Conservation (phyloP, 2,329 filamentous ascomycete species). For the Calonectria hongkongensis region DNA sequence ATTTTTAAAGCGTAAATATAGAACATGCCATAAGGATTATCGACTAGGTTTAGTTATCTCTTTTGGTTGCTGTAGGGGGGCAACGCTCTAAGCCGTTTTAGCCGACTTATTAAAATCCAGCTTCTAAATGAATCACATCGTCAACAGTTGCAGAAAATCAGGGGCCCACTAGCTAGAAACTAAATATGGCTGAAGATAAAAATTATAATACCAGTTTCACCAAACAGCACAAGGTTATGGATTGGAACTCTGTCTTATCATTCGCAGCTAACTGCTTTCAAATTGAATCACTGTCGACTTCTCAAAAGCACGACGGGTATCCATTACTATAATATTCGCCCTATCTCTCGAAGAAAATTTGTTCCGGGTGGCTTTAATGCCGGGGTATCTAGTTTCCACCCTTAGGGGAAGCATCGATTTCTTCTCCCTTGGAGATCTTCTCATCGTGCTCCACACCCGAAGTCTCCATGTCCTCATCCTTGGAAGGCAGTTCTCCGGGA, state of each 20-base stretch:
- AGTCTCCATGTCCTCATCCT: conserved; percentile 45
- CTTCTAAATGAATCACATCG: no score
- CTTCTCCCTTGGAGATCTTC: conserved; percentile 35
- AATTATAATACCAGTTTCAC: no score
- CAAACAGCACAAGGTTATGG: no score
- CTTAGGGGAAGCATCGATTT: not conserved
- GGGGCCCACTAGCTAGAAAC: no score
- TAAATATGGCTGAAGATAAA: no score
- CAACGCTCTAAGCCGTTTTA: no score
- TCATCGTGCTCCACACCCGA: conserved; percentile 47
- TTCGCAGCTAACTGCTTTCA: not conserved
- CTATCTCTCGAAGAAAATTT: not conserved
- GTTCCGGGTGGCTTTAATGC: not conserved
- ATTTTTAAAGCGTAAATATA: no score
- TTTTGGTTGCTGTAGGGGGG: no score
- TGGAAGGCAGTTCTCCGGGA: conserved; percentile 51
- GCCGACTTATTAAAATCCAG: no score
- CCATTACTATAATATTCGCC: conserved; percentile 19
- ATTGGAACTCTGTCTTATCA: not conserved
- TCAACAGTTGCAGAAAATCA: no score
- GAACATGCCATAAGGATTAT: no score
- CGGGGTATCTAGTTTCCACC: conserved; percentile 18
- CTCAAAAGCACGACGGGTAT: conserved; percentile 1
- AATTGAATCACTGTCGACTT: conserved; percentile 4
- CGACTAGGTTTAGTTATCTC: no score